phyloP scores from a whole-genome alignment of 2,329 filamentous ascomycete genomes.

The Stagonosporopsis rhizophila region DNA sequence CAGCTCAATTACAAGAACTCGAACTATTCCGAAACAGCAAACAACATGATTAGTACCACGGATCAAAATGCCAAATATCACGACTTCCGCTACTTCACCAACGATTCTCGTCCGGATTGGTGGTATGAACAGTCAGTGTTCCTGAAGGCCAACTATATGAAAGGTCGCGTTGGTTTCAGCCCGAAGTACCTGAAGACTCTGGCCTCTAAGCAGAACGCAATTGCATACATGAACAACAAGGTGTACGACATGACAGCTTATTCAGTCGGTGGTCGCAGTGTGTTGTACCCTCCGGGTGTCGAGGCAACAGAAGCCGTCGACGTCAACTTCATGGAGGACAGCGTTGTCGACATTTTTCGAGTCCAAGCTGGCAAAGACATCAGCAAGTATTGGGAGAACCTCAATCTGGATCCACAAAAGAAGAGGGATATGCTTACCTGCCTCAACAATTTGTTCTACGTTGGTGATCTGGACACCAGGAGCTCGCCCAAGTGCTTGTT shows the following conservation, averaged over 20 bases:
- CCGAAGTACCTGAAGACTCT: conserved; percentile 76
- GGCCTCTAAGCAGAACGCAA: conserved; percentile 67
- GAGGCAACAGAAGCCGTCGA: conserved; percentile 54
- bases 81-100: conserved; percentile 86
- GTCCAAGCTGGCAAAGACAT: conserved; percentile 78
- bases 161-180: conserved; percentile 86
- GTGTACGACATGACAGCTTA: conserved; percentile 94
- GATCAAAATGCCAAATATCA: conserved; percentile 85
- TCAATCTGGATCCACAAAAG: conserved; percentile 64
- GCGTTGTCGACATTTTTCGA: conserved; percentile 79
- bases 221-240: conserved; percentile 78
- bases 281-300: conserved; percentile 60
- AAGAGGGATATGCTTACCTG: conserved; percentile 78
- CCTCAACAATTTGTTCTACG: conserved; percentile 92
- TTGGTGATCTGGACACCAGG: conserved; percentile 89
- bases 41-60: conserved; percentile 67
- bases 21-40: conserved; percentile 72
- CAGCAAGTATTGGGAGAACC: conserved; percentile 79
- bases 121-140: conserved; percentile 86
- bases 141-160: conserved; percentile 79
- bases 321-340: conserved; percentile 80
- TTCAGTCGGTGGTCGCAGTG: conserved; percentile 72
- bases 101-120: conserved; percentile 88
- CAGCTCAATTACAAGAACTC: conserved; percentile 81
- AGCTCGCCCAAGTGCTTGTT: conserved; percentile 86